These are phyloP conservation scores for Serendipita sp. DNA, from an alignment of 768 basidiomycete genomes.

Conservation along the genomic window DNA sequence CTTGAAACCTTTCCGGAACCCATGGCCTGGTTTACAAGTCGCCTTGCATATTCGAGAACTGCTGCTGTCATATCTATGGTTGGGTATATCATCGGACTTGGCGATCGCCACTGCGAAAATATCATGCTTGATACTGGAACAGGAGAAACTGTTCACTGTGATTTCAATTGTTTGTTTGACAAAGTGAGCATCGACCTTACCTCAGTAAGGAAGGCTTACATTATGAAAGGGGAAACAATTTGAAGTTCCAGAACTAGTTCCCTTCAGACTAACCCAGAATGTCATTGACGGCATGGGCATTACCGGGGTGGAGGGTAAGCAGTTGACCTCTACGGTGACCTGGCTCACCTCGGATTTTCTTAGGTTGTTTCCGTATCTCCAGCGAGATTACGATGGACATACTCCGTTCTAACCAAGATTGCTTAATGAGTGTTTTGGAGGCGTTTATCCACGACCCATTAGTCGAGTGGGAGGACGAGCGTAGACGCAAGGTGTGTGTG, in stretches of 20 bases:
- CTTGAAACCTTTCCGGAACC: conserved; percentile 94
- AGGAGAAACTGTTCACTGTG: conserved; percentile 89
- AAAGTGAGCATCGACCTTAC: conserved; percentile 36
- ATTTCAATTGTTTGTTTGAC: conserved; percentile 96
- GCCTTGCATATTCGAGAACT: conserved; percentile 74
- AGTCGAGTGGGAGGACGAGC: conserved; percentile 86
- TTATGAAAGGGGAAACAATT: conserved; percentile 50
- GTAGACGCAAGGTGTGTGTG: conserved; percentile 39
- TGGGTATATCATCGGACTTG: conserved; percentile 93
- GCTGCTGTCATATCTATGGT: conserved; percentile 98
- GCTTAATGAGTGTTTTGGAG: conserved; percentile 86
- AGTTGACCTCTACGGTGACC: neutral
- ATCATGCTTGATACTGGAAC: conserved; percentile 78
- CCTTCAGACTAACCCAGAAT: conserved; percentile 90
- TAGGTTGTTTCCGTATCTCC: conserved; percentile 77
- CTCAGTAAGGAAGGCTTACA: neutral
- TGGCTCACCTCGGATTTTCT: neutral
- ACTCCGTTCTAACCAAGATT: conserved; percentile 80
- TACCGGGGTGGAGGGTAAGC: conserved; percentile 72
- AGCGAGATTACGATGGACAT: conserved; percentile 83
- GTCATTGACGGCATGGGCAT: conserved; percentile 84
- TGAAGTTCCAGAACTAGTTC: conserved; percentile 80
- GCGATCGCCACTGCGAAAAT: conserved; percentile 93
- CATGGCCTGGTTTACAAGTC: conserved; percentile 79
- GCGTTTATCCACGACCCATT: conserved; percentile 96